Evolutionary conservation across 768 basidiomycete genomes (phyloP).

Genomic region (Leucosporidium creatinivorum): DNA sequence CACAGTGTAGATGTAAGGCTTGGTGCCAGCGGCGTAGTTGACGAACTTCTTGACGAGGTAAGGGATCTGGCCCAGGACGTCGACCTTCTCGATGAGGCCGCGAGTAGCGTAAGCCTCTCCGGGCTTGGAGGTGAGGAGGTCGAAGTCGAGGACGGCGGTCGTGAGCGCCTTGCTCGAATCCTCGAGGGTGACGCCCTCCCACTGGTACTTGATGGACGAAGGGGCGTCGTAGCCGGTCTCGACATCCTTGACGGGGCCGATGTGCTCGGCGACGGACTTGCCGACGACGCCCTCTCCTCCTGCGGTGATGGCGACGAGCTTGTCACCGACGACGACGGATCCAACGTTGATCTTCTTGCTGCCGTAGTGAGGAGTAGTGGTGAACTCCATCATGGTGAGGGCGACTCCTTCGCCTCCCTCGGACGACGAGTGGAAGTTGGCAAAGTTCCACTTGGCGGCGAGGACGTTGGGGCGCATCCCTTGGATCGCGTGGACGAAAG

Average conservation of each 20-base stretch:
- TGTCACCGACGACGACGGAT: constrained; percentile 68
- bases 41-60: constrained; percentile 84
- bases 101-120: constrained; percentile 18
- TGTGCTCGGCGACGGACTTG: constrained; percentile 55
- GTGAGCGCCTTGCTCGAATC: constrained; percentile 46
- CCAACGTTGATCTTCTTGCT: constrained; percentile 74
- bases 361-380: constrained; percentile 70
- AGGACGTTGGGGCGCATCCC: constrained; percentile 95
- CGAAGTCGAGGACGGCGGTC: constrained; percentile 52
- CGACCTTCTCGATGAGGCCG: constrained; percentile 84
- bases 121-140: constrained; percentile 40
- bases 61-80: constrained; percentile 91
- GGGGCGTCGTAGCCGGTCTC: constrained; percentile 80
- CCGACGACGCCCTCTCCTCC: constrained; percentile 66
- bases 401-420: constrained; percentile 60
- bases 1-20: constrained; percentile 58
- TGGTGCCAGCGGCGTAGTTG: constrained; percentile 86
- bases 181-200: constrained; percentile 62
- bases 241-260: constrained; percentile 56
- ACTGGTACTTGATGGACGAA: constrained; percentile 60
- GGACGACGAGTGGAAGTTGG: constrained; percentile 70
- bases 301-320: constrained; percentile 61
- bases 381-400: constrained; percentile 93
- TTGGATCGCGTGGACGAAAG: constrained; percentile 95
- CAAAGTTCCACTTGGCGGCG: constrained; percentile 93